These are phyloP conservation scores for Zanthoxylum bungeanum DNA, from an alignment of 345 rosid genomes.

Conservation along the genomic window DNA sequence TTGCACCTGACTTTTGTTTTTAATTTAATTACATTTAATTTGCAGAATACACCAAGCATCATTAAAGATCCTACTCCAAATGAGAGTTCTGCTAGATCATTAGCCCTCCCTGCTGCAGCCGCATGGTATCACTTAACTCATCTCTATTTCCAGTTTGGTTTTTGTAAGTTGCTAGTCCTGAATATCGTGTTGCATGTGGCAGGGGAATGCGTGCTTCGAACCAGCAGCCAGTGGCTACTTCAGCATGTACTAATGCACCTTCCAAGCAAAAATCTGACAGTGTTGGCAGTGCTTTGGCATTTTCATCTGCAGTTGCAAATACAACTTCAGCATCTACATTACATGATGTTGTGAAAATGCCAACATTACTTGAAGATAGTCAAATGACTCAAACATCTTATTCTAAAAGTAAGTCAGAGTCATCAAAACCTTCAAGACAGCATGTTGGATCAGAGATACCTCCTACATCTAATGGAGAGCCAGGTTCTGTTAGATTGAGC, in stretches of 20 bases:
- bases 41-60: constrained; percentile 38
- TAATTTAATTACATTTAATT: constrained; percentile 14
- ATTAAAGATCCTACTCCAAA: constrained; percentile 58
- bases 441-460: constrained; percentile 33
- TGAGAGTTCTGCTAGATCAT: constrained; percentile 52
- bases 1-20: background rate
- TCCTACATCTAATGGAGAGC: constrained; percentile 26
- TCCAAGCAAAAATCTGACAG: constrained; percentile 46
- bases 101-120: constrained; percentile 81
- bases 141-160: background rate
- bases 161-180: constrained; percentile 23
- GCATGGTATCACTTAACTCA: constrained; percentile 53
- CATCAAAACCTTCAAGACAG: constrained; percentile 30
- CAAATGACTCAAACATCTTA: constrained; percentile 14
- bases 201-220: constrained; percentile 65
- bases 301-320: constrained; percentile 43
- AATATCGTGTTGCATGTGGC: constrained; percentile 15
- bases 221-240: constrained; percentile 36
- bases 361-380: constrained; percentile 31
- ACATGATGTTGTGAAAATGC: constrained; percentile 34
- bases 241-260: constrained; percentile 49
- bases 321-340: constrained; percentile 32
- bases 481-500: constrained; percentile 20
- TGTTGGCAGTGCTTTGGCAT: constrained; percentile 26
- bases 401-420: constrained; percentile 31